These are phyloP conservation scores for Fusarium equiseti DNA, from an alignment of 2,329 filamentous ascomycete genomes.

Conservation along the genomic window DNA sequence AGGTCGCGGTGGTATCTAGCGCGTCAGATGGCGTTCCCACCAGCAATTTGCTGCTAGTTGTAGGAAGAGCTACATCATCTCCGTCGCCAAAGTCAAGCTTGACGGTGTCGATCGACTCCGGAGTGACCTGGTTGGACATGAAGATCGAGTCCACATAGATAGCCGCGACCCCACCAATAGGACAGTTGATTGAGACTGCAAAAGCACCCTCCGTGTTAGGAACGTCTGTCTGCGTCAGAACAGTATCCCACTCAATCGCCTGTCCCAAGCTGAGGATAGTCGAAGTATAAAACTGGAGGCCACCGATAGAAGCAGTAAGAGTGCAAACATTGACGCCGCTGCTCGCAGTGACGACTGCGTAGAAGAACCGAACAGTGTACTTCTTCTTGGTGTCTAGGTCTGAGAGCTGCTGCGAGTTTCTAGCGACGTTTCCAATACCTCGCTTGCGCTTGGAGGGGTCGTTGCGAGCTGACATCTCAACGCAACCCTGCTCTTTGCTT, in stretches of 20 bases:
- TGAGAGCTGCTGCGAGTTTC: slow-evolving; percentile 18
- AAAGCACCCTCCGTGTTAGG: not conserved
- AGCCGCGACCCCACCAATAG: not conserved
- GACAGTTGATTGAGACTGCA: slow-evolving; percentile 11
- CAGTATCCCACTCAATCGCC: slow-evolving; percentile 11
- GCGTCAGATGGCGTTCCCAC: rapidly evolving
- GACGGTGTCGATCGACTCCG: slow-evolving; percentile 22
- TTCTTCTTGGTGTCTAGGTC: slow-evolving; percentile 1
- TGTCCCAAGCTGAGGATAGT: not conserved
- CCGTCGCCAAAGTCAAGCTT: slow-evolving; percentile 21
- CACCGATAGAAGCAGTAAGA: slow-evolving; percentile 20
- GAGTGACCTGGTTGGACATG: slow-evolving; percentile 39
- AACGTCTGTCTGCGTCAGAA: slow-evolving; percentile 1
- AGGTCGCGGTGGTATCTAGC: rapidly evolving
- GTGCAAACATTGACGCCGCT: slow-evolving; percentile 16
- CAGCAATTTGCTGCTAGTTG: rapidly evolving
- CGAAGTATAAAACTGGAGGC: not conserved
- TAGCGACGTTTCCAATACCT: not conserved
- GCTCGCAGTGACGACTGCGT: slow-evolving; percentile 12
- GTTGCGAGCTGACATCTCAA: not conserved
- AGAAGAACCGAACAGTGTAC: slow-evolving; percentile 39
- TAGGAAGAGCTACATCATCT: rapidly evolving
- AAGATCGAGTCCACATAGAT: slow-evolving; percentile 40
- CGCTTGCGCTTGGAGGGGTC: slow-evolving; percentile 4
- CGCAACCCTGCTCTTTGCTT: slow-evolving; percentile 22